Base-by-base conservation (phyloP, 2,329 filamentous ascomycete genomes). In the Fusarium guadeloupense region DNA sequence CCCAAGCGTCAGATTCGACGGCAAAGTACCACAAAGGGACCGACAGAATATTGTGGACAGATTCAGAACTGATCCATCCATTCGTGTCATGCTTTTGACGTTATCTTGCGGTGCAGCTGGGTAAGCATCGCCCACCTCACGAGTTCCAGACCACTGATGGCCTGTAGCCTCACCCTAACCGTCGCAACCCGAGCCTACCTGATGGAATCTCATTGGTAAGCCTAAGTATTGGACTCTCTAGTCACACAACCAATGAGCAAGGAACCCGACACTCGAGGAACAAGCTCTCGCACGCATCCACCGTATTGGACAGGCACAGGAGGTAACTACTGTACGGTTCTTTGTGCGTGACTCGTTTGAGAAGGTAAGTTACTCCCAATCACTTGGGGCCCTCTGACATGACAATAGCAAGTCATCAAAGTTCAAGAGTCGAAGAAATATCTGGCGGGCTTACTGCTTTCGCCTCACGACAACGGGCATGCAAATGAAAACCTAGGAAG, bases 21-120 rank as follows among this genome's bases (percentile, higher is more conserved):
- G 81, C 2, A 79, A 76, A 26, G 74, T 81, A 0, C 72, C 74
- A 0, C 76, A 77, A 10, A 76, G 72, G 2, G 75, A 81, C 1
- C 71, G 82, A 4, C 74, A 78, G 6, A 38, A 56, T 0, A 75
- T 79, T 0, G 62, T 84, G 0, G 61, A 79, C 0, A 67, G 50
- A 5, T 83, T 85, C 60, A 71, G 72, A 1, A 64, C 42, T 0
- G 74, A 83, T 9, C 67, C 74, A 0, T 51, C 30, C 0, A 64
- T 80, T 4, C 69, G 71, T 0, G 77, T 84, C 5, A 75, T 83
- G 48, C 72, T 85, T 0, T 66, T 84, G 1, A 83, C 82, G 1
- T 67, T 84, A 2, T 77, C 78, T 0, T 85, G 82, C 46, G 83
- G 80, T 30, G 80, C 81, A n/a, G 78, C 80, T 19, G 81, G 82